Evolutionary conservation across 352 stramenopile species (phyloP).

Genomic region (Globisporangium carolinianum): DNA sequence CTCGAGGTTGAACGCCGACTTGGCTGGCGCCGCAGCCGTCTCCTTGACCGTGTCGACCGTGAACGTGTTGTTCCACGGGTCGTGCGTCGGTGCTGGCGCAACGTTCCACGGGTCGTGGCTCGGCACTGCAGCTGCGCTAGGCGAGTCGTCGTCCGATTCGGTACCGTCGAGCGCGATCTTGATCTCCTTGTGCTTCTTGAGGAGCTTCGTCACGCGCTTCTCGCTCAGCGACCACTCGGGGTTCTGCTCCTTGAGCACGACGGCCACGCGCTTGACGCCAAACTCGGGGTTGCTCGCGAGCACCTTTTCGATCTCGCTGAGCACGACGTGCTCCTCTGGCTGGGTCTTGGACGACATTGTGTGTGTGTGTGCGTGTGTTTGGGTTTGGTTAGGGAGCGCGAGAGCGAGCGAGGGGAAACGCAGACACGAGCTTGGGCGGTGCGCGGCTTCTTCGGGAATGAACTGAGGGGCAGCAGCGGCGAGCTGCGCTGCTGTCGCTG

Average conservation of each 20-base stretch:
- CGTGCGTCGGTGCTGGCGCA: slow-evolving; percentile 18
- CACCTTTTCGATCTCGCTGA: slow-evolving; percentile 44
- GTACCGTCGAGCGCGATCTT: slow-evolving; percentile 25
- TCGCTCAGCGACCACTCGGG: slow-evolving; percentile 64
- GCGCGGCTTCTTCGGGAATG: slow-evolving; percentile 8
- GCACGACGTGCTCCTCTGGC: slow-evolving; percentile 57
- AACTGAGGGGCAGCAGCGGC: neutral
- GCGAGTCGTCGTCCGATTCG: slow-evolving; percentile 10
- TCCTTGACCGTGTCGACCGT: slow-evolving; percentile 15
- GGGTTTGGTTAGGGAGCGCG: neutral
- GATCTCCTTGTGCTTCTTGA: slow-evolving; percentile 61
- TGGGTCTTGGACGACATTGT: slow-evolving; percentile 51
- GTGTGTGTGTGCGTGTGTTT: neutral
- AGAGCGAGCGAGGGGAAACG: no score
- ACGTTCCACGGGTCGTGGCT: slow-evolving; percentile 51
- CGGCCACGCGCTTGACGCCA: slow-evolving; percentile 59
- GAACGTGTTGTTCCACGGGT: slow-evolving; percentile 51
- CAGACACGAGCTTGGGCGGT: neutral
- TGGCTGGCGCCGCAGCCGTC: slow-evolving; percentile 12
- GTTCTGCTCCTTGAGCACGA: slow-evolving; percentile 53
- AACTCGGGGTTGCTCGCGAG: slow-evolving; percentile 60
- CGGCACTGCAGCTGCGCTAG: slow-evolving; percentile 3
- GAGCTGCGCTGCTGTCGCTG: neutral
- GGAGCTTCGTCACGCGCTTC: slow-evolving; percentile 69
- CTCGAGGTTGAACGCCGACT: slow-evolving; percentile 28